Percentiles rank a stretch among this genome's conserved stretches.
phyloP scores from a whole-genome alignment of 352 stramenopile genomes.

The Globisporangium irregulare region DNA sequence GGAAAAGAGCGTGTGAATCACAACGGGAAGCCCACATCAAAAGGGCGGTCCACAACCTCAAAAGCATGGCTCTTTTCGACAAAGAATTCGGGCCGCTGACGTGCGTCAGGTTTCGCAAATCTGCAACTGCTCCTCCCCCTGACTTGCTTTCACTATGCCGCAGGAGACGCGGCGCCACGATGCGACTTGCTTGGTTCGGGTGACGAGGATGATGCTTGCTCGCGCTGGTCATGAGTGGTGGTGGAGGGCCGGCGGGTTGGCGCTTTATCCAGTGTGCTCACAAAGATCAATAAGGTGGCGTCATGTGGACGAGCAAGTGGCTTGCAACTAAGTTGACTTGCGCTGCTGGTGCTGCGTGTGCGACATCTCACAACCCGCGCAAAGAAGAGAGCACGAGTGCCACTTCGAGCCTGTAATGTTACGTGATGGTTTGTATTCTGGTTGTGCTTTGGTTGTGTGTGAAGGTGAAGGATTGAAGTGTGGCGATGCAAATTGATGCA shows the following conservation, averaged over 20 bases:
- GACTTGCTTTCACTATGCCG: not conserved
- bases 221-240: not conserved
- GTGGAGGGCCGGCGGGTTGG: not conserved
- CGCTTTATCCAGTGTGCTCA: not conserved
- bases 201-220: not conserved
- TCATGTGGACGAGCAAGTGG: not conserved
- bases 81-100: not conserved
- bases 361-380: not conserved
- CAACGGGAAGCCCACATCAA: not conserved
- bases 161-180: not conserved
- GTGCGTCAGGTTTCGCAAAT: not conserved
- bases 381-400: not conserved
- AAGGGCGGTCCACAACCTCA: not conserved
- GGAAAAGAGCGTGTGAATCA: not conserved
- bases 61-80: not conserved
- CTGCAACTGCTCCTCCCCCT: not conserved
- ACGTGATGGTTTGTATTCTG: not conserved
- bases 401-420: not conserved
- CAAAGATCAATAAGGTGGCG: not conserved
- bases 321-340: not conserved
- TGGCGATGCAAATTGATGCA: too few relatives aligned
- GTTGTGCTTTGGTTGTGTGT: not conserved
- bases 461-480: not conserved
- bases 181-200: not conserved
- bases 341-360: not conserved